phyloP scores from a whole-genome alignment of 305 asterid species.

The Fraxinus ornus region DNA sequence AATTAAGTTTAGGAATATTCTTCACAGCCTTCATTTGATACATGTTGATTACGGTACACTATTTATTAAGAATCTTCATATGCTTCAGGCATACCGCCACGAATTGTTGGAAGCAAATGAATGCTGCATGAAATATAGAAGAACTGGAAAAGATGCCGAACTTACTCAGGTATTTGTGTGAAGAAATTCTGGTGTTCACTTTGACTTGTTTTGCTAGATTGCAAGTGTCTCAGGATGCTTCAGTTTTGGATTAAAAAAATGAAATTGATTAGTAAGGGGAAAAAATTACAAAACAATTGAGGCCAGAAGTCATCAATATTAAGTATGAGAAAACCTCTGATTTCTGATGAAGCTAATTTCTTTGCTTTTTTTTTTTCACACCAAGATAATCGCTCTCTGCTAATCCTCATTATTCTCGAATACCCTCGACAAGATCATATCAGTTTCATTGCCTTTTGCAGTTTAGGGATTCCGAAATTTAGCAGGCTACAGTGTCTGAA shows the following conservation, averaged over 20 bases:
- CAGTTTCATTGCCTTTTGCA: not conserved
- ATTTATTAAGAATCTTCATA: conserved; percentile 19
- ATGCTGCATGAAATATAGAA: conserved; percentile 81
- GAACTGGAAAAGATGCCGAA: conserved; percentile 90
- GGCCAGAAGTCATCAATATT: not conserved
- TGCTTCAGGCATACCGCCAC: conserved; percentile 69
- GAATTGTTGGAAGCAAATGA: conserved; percentile 92
- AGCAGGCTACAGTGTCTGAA: not conserved
- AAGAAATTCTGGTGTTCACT: conserved; percentile 15
- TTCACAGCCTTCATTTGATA: conserved; percentile 8
- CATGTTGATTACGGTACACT: conserved; percentile 4
- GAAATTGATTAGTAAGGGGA: not conserved
- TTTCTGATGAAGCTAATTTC: not conserved
- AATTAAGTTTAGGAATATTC: conserved; percentile 3
- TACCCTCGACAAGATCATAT: not conserved
- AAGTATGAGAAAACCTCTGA: not conserved
- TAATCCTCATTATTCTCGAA: not conserved
- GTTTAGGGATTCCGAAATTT: not conserved
- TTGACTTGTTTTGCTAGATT: conserved; percentile 2
- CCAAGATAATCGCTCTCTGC: not conserved
- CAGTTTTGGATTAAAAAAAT: not conserved
- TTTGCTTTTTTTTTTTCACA: not conserved
- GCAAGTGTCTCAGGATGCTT: not conserved
- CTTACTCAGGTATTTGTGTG: conserved; percentile 71
- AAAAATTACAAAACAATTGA: not conserved